A percentile compares a stretch with the other conserved stretches of the same genome.
These are phyloP conservation scores for Euphrasia arctica DNA, from an alignment of 305 asterid species.

Conservation along the genomic window DNA sequence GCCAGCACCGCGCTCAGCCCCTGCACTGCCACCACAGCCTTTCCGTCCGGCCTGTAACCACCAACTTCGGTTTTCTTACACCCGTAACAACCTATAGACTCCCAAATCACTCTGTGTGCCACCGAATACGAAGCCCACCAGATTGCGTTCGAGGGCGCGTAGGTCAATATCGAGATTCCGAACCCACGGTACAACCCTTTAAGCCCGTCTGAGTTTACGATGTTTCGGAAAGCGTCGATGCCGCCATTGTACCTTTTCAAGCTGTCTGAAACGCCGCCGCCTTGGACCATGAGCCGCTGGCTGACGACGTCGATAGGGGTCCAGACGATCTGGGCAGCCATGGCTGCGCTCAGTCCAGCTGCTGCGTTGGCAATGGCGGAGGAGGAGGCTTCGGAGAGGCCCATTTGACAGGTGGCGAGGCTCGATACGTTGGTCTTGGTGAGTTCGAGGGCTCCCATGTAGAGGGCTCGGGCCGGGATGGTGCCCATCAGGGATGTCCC, in stretches of 20 bases:
- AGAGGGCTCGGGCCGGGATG: constrained; percentile 70
- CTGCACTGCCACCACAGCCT: constrained; percentile 45
- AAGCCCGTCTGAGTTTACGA: constrained; percentile 45
- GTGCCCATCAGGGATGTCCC: constrained; percentile 69
- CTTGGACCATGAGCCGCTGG: constrained; percentile 76
- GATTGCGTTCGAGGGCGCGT: constrained; percentile 75
- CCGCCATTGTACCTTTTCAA: constrained; percentile 55
- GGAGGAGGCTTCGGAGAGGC: constrained; percentile 51
- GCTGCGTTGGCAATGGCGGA: constrained; percentile 61
- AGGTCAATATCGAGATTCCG: constrained; percentile 66
- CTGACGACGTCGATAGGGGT: constrained; percentile 71
- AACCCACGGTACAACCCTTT: constrained; percentile 68
- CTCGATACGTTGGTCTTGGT: constrained; percentile 60
- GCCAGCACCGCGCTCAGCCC: constrained; percentile 64
- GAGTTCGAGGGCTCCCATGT: constrained; percentile 70
- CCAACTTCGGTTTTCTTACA: not conserved
- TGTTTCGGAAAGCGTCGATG: constrained; percentile 60
- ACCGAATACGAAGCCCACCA: constrained; percentile 80
- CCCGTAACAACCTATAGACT: constrained; percentile 30
- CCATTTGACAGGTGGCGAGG: constrained; percentile 34
- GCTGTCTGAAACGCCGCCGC: constrained; percentile 28
- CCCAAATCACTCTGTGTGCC: constrained; percentile 50
- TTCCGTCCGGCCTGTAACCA: constrained; percentile 48
- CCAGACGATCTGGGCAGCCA: constrained; percentile 80
- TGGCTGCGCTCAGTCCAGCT: constrained; percentile 63